These are phyloP conservation scores for Lodderomyces elongisporus DNA, from an alignment of 1,139 yeast genomes.

Conservation along the genomic window DNA sequence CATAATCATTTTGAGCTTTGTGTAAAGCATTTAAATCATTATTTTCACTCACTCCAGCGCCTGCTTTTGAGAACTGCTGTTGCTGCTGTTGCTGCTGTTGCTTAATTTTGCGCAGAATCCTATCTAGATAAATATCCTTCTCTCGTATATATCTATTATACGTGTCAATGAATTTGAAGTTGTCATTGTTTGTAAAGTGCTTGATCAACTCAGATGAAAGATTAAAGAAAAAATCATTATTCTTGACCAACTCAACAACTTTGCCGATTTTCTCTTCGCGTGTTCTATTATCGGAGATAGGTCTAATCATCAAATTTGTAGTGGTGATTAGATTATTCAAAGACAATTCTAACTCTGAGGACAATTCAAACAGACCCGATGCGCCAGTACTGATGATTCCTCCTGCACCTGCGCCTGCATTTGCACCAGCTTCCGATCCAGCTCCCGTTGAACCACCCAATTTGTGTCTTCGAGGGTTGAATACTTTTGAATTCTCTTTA, in stretches of 20 bases:
- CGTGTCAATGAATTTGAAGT: constrained; percentile 65
- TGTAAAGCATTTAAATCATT: not conserved
- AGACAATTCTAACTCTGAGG: constrained; percentile 39
- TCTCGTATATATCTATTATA: constrained; percentile 49
- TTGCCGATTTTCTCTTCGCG: constrained; percentile 56
- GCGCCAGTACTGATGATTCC: constrained; percentile 1
- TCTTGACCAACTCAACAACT: constrained; percentile 59
- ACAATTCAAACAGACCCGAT: constrained; percentile 10
- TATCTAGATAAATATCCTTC: constrained; percentile 17
- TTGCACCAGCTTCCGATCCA: not conserved
- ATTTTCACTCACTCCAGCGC: not conserved
- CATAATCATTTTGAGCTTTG: not conserved
- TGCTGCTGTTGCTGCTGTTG: not conserved
- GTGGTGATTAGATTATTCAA: constrained; percentile 46
- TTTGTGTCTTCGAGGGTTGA: constrained; percentile 30
- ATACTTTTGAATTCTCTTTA: constrained; percentile 31
- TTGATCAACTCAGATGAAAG: constrained; percentile 57
- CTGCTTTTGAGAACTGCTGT: not conserved
- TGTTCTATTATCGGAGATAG: constrained; percentile 60
- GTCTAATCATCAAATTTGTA: constrained; percentile 70
- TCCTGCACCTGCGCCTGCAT: not conserved
- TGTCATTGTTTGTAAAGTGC: constrained; percentile 58
- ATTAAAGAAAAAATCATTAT: constrained; percentile 62
- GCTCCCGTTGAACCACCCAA: constrained; percentile 13
- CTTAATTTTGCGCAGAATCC: not conserved